A percentile compares a stretch with the other conserved stretches of the same genome.
These are phyloP conservation scores for Cenchrus fungigraminus DNA, from an alignment of 176 grass and related monocot species.

Conservation along the genomic window DNA sequence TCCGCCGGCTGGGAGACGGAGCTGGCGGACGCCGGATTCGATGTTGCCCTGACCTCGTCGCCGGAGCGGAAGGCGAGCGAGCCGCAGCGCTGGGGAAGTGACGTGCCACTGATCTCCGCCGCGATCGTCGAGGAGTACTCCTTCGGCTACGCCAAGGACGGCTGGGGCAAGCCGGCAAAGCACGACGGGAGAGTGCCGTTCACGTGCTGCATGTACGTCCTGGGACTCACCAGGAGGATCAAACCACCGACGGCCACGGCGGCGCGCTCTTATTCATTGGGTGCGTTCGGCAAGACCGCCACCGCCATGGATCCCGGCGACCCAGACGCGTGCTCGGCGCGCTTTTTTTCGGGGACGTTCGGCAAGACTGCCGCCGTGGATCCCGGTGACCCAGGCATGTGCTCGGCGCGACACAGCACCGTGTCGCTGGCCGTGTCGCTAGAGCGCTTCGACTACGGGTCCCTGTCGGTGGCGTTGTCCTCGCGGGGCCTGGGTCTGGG, in stretches of 20 bases:
- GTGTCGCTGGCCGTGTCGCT: conserved; percentile 63
- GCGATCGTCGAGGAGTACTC: conserved; percentile 35
- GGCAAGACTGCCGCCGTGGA: neutral
- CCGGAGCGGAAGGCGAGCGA: conserved; percentile 48
- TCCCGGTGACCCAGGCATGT: conserved; percentile 5
- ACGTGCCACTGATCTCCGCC: conserved; percentile 43
- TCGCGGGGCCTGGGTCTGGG: conserved; percentile 15
- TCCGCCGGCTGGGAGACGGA: conserved; percentile 4
- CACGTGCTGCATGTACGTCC: conserved; percentile 73
- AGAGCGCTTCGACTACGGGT: conserved; percentile 63
- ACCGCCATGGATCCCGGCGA: neutral
- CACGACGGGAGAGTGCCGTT: conserved; percentile 37
- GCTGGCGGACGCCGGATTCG: conserved; percentile 8
- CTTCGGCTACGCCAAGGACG: conserved; percentile 4
- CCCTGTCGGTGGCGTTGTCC: conserved; percentile 44
- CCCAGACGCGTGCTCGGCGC: conserved; percentile 19
- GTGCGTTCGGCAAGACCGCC: neutral
- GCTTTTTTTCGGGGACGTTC: neutral
- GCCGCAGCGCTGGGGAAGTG: conserved; percentile 49
- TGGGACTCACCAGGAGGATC: conserved; percentile 52
- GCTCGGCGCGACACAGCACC: conserved; percentile 42
- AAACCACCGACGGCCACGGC: conserved; percentile 7
- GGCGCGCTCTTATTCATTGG: neutral
- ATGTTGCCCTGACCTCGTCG: conserved; percentile 24
- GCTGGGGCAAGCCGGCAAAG: conserved; percentile 5